Evolutionary conservation across 2,329 filamentous ascomycete species (phyloP), one percentile per base, ranked within the genome.

Genomic region (Clarireedia monteithiana): DNA sequence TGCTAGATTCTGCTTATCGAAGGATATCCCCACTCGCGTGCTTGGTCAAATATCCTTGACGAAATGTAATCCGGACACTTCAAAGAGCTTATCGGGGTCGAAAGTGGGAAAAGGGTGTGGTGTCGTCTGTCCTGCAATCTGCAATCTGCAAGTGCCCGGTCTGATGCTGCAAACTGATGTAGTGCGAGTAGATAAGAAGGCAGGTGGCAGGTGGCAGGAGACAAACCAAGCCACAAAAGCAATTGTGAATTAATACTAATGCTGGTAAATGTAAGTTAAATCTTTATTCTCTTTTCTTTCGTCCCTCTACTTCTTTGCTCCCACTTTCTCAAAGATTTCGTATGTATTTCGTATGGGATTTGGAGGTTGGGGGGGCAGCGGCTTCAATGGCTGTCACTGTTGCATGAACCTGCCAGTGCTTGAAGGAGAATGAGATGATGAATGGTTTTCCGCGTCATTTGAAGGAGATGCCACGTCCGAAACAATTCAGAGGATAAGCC

Each of bases 361-460:
- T 2, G 30, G 46, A 30, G 14, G 27, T 27, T n/a, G 15, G 26
- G 17, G 9, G n/a, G 23, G 20, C 20, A 46, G 42, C 47, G 49
- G 30, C 38, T 53, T 65, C 62, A 65, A 49, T 60, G 62, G 48
- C 59, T 65, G 44, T 64, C 61, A 34, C 52, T 34, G 56, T 59
- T 61, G 53, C 61, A 60, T 36, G 60, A 57, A 30, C 64, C 62
- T 45, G 65, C 66, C 39, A 67, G 59, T 54, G 63, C 65, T 61
- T 63, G 65, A 60, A 68, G 60, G 47, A 68, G 63, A 51, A 68
- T 60, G 50, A 68, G 64, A 56, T 67, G 55, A 53, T 63, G 55
- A 40, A 58, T 62, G 17, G 39, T 62, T 61, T 65, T 61, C 39
- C 58, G 34, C 61, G 64, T 67, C 65, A 68, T 68, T 66, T 56